Evolutionary conservation across 164 flowering plant genomes (phyloP).

Genomic region (Warburgia ugandensis): DNA sequence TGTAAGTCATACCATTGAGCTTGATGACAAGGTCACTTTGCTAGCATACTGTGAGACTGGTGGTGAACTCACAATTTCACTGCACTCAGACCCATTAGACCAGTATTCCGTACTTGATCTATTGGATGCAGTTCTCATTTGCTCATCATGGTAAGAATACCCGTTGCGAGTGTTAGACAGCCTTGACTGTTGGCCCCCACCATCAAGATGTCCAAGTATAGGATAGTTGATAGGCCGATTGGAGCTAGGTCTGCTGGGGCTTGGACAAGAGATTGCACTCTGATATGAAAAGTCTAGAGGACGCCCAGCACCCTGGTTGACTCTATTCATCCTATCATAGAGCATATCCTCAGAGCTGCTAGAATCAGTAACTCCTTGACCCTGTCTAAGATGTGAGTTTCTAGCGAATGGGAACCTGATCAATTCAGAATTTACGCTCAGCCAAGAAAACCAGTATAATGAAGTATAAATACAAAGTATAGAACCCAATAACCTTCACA

Average conservation of each 20-base stretch:
- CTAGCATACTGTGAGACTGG: background rate
- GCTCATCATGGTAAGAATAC: background rate
- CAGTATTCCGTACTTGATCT: background rate
- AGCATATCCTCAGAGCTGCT: background rate
- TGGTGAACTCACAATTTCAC: background rate
- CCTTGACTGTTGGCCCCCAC: too few species aligned
- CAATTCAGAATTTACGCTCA: too few species aligned
- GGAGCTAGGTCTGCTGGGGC: slow-evolving; percentile 4
- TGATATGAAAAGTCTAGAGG: slow-evolving; percentile 1
- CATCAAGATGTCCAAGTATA: background rate
- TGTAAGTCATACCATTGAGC: slow-evolving; percentile 5
- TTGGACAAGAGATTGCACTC: slow-evolving; percentile 10
- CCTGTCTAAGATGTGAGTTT: background rate
- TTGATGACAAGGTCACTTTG: slow-evolving; percentile 2
- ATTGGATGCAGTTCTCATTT: slow-evolving; percentile 1
- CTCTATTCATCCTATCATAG: background rate
- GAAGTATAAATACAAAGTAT: too few species aligned
- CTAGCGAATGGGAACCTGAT: slow-evolving; percentile 5
- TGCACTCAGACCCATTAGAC: slow-evolving; percentile 8
- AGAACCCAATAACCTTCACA: too few species aligned
- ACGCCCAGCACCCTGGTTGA: background rate
- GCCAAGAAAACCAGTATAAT: too few species aligned
- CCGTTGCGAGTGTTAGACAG: background rate
- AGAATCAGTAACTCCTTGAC: background rate
- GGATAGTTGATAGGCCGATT: background rate